Conservation (phyloP, 108 stramenopile species). For the Nitzschia palea region DNA sequence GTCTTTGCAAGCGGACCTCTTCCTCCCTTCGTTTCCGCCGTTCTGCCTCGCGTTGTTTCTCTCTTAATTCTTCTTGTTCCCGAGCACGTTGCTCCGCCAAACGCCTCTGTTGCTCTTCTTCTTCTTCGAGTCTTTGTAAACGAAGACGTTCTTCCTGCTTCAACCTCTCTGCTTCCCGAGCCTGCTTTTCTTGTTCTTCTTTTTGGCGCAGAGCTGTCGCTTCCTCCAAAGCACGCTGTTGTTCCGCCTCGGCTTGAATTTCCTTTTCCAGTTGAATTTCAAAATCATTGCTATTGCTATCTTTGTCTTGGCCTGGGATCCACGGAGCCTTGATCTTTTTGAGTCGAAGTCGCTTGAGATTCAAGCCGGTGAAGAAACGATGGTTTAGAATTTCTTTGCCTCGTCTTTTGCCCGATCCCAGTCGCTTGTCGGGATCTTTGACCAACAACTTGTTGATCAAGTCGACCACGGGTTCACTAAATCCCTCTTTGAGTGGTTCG, state of each 20-base stretch:
- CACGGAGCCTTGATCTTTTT: slow-evolving; percentile 78
- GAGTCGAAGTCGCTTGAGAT: slow-evolving; percentile 54
- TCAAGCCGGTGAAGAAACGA: slow-evolving; percentile 30
- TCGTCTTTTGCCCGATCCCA: slow-evolving; percentile 37
- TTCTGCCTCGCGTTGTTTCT: neutral
- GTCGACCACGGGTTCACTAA: slow-evolving; percentile 30
- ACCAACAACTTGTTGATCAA: slow-evolving; percentile 49
- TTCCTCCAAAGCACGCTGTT: neutral
- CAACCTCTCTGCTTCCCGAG: neutral
- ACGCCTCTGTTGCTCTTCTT: neutral
- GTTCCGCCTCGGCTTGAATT: neutral
- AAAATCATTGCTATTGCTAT: neutral
- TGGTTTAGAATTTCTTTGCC: slow-evolving; percentile 20
- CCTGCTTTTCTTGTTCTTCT: slow-evolving; percentile 6
- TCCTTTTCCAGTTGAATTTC: neutral
- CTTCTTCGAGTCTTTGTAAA: neutral
- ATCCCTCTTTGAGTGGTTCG: slow-evolving; percentile 38
- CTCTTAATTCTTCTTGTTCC: neutral
- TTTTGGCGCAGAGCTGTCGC: neutral
- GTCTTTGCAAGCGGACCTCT: neutral
- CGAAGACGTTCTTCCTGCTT: neutral
- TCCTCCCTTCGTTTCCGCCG: slow-evolving; percentile 1
- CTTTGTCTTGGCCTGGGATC: slow-evolving; percentile 50
- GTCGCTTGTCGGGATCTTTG: slow-evolving; percentile 43
- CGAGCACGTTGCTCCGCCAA: neutral